phyloP scores from a whole-genome alignment of 805 yeast species.

The Brettanomyces custersianus region DNA sequence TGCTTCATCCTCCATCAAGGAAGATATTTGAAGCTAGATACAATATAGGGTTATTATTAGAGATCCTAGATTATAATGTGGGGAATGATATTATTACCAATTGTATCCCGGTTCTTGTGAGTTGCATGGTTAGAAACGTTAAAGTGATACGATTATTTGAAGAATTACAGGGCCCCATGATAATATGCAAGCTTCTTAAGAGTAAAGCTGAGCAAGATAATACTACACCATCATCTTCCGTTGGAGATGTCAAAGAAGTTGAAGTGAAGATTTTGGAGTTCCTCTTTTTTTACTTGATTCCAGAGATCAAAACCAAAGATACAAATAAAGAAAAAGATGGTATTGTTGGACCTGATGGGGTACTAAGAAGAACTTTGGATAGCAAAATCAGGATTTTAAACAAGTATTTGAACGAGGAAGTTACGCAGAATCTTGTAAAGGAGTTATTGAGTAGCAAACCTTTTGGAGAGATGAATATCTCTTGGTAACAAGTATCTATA shows the following conservation, averaged over 20 bases:
- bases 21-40: conserved; percentile 33
- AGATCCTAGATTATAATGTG: conserved; percentile 13
- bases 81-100: conserved; percentile 24
- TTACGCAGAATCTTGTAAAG: conserved; percentile 37
- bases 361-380: conserved; percentile 28
- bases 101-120: conserved; percentile 46
- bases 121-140: conserved; percentile 47
- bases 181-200: conserved; percentile 38
- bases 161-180: conserved; percentile 42
- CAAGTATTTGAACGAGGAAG: conserved; percentile 35
- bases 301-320: conserved; percentile 32
- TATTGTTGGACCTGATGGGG: conserved; percentile 19
- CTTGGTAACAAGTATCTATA: conserved; percentile 38
- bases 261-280: conserved; percentile 62
- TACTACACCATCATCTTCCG: not conserved
- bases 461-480: conserved; percentile 38
- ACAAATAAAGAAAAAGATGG: not conserved
- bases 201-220: conserved; percentile 1
- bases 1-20: conserved; percentile 51
- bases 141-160: conserved; percentile 55
- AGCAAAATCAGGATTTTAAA: conserved; percentile 37
- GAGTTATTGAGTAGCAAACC: conserved; percentile 39
- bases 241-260: conserved; percentile 30
- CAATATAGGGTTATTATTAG: conserved; percentile 30
- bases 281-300: conserved; percentile 56